Evolutionary conservation across 345 rosid species (phyloP).

Genomic region (Moricandia moricandioides): DNA sequence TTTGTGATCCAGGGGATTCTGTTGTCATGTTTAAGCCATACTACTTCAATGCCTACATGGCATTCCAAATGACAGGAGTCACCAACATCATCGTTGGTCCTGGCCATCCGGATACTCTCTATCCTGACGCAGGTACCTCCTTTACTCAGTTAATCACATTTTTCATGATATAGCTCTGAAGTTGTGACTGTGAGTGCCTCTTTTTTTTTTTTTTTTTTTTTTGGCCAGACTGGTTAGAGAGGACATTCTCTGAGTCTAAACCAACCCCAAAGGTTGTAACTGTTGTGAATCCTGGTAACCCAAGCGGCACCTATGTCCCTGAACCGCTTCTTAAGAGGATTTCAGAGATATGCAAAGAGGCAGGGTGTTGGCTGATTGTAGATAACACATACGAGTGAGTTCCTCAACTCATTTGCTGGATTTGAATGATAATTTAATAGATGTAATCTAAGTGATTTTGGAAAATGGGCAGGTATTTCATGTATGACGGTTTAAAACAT

Average conservation of each 20-base stretch:
- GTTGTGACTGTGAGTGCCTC: constrained; percentile 5
- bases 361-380: constrained; percentile 95
- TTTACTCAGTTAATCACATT: neutral
- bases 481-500: constrained; percentile 89
- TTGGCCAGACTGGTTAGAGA: constrained; percentile 75
- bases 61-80: constrained; percentile 97
- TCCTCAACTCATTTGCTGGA: constrained; percentile 13
- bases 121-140: constrained; percentile 82
- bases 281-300: constrained; percentile 96
- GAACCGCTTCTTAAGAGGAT: constrained; percentile 90
- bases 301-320: constrained; percentile 86
- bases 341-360: constrained; percentile 68
- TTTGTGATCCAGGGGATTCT: constrained; percentile 86
- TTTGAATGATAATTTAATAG: neutral
- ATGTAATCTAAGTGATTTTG: neutral
- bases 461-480: constrained; percentile 69
- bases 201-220: no score
- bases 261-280: constrained; percentile 91
- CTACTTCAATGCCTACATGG: constrained; percentile 96
- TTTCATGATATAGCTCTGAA: neutral
- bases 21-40: constrained; percentile 97
- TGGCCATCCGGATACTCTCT: constrained; percentile 58
- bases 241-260: constrained; percentile 55
- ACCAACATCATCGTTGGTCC: constrained; percentile 88
- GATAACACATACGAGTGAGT: constrained; percentile 98